Base-by-base conservation (phyloP, 108 stramenopile genomes). In the Chaetoceros muelleri region DNA sequence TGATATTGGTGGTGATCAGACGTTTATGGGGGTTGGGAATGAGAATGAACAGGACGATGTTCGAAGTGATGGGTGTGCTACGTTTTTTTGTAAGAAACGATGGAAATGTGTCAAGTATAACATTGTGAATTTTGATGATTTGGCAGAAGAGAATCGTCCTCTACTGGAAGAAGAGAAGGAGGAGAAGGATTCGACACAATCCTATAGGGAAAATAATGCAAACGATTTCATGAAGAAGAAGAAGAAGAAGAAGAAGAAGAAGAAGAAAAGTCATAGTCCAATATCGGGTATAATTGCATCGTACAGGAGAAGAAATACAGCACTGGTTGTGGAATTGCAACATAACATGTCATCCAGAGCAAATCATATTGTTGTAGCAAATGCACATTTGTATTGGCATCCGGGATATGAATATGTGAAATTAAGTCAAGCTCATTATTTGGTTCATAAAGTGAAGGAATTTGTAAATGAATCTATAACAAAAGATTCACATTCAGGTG, bases 341-440 rank as follows among this genome's bases (percentile, higher is more conserved):
- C 61, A 79, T 46, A 60, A 30, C 56, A 58, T 23, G 22, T 30
- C 20, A 28, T 52, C 58, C 1, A 40, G 44, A 53, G 57, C 45
- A 53, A 64, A 62, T 55, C 55, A 8, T 30, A 18, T 87, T 1
- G 65, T 84, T 8, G 65, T 92, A 7, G 82, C 73, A 24, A 79
- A 75, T 25, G 71, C 71, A n/a, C 90, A 92, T 69, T 62, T 92
- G 30, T 87, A 81, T 62, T 92, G 90, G 90, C 71, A 92, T 76
- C 90, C 89, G 8, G 72, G 69, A 27, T 86, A 75, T 58, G 85
- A 84, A 63, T 86, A 90, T 47, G 85, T 90, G 34, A 90, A 90
- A 46, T 59, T 79, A 34, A 62, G 80, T 59, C 82, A 58, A 66
- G 80, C 67, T 2, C 73, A 72, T 58, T 73, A 65, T 60, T 72